Base-by-base conservation (phyloP, 2,329 filamentous ascomycete species). In the Botrytis sinoallii region DNA sequence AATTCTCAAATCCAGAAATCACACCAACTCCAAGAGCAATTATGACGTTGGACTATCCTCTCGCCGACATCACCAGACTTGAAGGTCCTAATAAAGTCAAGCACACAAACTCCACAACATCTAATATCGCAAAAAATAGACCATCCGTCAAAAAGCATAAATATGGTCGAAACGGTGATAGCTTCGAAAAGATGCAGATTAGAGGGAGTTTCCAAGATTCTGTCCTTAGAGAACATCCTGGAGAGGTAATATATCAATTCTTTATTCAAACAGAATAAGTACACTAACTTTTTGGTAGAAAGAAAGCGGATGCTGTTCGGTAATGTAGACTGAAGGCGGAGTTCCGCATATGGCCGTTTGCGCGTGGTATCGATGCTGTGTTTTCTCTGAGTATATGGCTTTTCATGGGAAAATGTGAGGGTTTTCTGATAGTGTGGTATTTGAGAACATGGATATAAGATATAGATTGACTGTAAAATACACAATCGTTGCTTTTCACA, bases 21-120 rank as follows among this genome's bases (percentile, higher is more conserved):
- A n/a, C 6, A 5, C 16, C 5, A 52, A 52, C 5, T 52, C 48
- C 25, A 52, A 52, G 48, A 1, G 48, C 48, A 2, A 7, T 1
- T n/a, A n/a, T n/a, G 1, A 1, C 48, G 25, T n/a, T 5, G 25
- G 1, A 14, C n/a, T 7, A 6, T n/a, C 0, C 1, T 7, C 0
- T 1, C 12, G 1, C 5, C 2, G 25, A 52, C 12, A 12, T 52
- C 25, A n/a, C 4, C 48, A 52, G 3, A 1, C 3, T 2, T 16
- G 48, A 14, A 1, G 4, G 12, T 52, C 2, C 2, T n/a, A 14
- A n/a, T 3, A n/a, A 32, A 32, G 32, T 52, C 12, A 52, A n/a
- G 12, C 48, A 16, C 12, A 0, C 0, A 52, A 3, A n/a, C 4
- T 25, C 25, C 22, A 14, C 5, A 16, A 0, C 2, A n/a, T 3